A percentile compares a stretch with the other conserved stretches of the same genome.
Evolutionary conservation across 2,329 filamentous ascomycete species (phyloP).

Genomic region (Cryphonectria carpinicola): DNA sequence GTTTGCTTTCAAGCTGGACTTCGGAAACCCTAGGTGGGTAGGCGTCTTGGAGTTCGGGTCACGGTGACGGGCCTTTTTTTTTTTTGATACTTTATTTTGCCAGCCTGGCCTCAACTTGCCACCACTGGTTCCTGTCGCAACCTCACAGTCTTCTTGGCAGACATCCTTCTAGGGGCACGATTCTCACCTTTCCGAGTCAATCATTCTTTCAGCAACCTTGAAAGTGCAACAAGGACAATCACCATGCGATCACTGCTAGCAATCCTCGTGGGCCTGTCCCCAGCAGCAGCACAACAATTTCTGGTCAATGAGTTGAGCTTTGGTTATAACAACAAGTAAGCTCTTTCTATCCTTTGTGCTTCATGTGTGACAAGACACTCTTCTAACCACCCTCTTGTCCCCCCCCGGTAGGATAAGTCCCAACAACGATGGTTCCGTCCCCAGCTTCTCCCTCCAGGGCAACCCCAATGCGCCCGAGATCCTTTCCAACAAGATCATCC

Average conservation of each 20-base stretch:
- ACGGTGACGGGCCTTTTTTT: constrained; percentile 21
- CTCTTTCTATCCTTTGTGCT: background rate
- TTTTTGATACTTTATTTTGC: constrained; percentile 28
- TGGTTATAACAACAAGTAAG: constrained; percentile 68
- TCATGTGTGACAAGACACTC: background rate
- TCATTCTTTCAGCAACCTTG: background rate
- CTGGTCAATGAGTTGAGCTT: constrained; percentile 78
- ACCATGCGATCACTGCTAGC: constrained; percentile 48
- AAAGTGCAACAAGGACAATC: constrained; percentile 23
- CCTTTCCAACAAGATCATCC: constrained; percentile 87
- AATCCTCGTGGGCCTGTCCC: constrained; percentile 52
- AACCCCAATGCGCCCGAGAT: constrained; percentile 61
- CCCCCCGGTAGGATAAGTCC: constrained; percentile 66
- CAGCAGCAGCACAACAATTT: constrained; percentile 62
- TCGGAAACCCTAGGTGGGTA: constrained; percentile 22
- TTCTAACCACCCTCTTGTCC: background rate
- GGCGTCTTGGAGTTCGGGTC: constrained; percentile 26
- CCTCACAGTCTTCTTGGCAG: constrained; percentile 4
- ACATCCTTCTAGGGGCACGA: background rate
- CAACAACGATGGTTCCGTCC: constrained; percentile 55
- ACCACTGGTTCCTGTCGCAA: constrained; percentile 11
- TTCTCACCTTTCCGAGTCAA: background rate
- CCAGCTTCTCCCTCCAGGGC: constrained; percentile 60
- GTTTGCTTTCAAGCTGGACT: constrained; percentile 20
- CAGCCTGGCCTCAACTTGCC: constrained; percentile 29